phyloP scores from a whole-genome alignment of 768 basidiomycete species.

The Suillus luteus region DNA sequence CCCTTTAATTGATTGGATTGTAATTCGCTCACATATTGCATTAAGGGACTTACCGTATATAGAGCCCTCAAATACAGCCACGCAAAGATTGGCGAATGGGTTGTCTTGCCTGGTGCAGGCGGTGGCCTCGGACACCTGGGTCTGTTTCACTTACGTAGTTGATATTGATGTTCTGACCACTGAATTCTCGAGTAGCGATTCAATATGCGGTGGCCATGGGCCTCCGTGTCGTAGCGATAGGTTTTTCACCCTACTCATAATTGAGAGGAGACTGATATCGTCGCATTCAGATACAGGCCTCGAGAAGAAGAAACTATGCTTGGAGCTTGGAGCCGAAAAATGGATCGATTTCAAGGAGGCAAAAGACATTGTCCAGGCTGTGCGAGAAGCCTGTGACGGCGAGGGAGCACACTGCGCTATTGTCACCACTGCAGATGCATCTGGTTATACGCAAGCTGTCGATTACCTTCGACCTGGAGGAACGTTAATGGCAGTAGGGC shows the following conservation, averaged over 20 bases:
- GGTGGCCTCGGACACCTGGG: slow-evolving; percentile 85
- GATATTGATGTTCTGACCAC: not conserved
- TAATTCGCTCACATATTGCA: not conserved
- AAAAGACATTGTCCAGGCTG: slow-evolving; percentile 64
- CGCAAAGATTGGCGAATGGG: slow-evolving; percentile 69
- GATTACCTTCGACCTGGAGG: slow-evolving; percentile 78
- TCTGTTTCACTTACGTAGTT: slow-evolving; percentile 20
- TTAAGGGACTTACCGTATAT: slow-evolving; percentile 82
- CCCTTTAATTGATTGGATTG: slow-evolving; percentile 9
- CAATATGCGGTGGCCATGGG: slow-evolving; percentile 83
- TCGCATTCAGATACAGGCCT: slow-evolving; percentile 60
- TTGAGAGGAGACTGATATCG: slow-evolving; percentile 1
- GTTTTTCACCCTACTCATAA: slow-evolving; percentile 24
- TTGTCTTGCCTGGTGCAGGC: slow-evolving; percentile 77
- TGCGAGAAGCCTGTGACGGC: slow-evolving; percentile 65
- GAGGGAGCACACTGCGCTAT: slow-evolving; percentile 72
- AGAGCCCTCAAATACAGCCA: slow-evolving; percentile 78
- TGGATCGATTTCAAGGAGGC: slow-evolving; percentile 79
- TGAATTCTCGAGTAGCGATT: slow-evolving; percentile 44
- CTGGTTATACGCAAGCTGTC: slow-evolving; percentile 56
- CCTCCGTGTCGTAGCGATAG: slow-evolving; percentile 77
- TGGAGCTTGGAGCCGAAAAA: slow-evolving; percentile 67
- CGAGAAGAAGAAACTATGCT: slow-evolving; percentile 65
- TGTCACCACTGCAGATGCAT: slow-evolving; percentile 52
- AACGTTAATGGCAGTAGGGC: slow-evolving; percentile 76